Percentiles rank a stretch among this genome's conserved stretches.
These are phyloP conservation scores for Linnemannia zychae DNA, from an alignment of 192 early-diverging fungal genomes.

Conservation along the genomic window DNA sequence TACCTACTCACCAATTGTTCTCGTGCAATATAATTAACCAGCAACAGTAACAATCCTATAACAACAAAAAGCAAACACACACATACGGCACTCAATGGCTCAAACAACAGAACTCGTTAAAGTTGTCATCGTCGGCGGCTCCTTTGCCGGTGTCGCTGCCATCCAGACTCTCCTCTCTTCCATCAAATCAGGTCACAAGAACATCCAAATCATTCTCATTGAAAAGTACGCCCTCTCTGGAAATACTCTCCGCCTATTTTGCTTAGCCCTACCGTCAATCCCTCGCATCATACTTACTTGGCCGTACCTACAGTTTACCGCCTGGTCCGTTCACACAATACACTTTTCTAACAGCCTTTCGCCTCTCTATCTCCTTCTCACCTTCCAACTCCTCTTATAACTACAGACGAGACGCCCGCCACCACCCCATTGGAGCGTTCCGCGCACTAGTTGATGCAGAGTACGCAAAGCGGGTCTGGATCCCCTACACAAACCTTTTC, in stretches of 20 bases:
- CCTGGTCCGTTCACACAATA: not conserved
- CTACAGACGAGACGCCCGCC: conserved; percentile 24
- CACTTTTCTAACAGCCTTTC: not conserved
- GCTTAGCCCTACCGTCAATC: not conserved
- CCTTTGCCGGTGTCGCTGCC: conserved; percentile 34
- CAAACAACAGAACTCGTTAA: conserved; percentile 19
- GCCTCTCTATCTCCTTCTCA: not conserved
- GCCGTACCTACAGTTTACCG: not conserved
- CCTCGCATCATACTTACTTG: not conserved
- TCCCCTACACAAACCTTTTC: conserved; percentile 41
- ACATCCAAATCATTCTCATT: conserved; percentile 38
- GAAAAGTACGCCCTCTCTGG: conserved; percentile 23
- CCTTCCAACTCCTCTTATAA: no score
- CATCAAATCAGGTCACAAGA: conserved; percentile 7
- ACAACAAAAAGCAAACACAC: not conserved
- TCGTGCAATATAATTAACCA: not conserved
- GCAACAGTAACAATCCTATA: not conserved
- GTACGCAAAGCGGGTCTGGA: conserved; percentile 27
- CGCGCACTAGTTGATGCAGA: conserved; percentile 33
- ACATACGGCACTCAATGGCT: not conserved
- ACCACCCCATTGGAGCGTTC: conserved; percentile 28
- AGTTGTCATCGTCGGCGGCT: conserved; percentile 51
- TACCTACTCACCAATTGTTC: not conserved
- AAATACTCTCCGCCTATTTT: not conserved
- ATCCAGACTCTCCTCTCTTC: conserved; percentile 31